Conservation (phyloP, 1,139 yeast species). For the Pichia sp. region DNA sequence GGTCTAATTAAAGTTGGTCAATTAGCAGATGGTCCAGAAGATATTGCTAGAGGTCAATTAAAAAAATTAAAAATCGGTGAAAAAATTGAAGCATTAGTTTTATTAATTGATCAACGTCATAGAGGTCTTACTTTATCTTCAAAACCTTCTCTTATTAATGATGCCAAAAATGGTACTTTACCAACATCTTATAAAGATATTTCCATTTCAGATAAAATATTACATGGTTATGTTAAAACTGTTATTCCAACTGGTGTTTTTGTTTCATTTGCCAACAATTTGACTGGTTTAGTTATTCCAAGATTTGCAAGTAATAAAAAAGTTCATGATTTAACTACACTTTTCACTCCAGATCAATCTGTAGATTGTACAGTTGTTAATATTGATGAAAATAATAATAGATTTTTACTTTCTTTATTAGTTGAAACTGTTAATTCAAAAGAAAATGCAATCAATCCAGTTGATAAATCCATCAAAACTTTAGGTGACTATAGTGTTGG, state of each 20-base stretch:
- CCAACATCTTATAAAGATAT: constrained; percentile 61
- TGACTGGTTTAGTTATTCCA: constrained; percentile 80
- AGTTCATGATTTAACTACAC: constrained; percentile 49
- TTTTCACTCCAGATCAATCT: constrained; percentile 57
- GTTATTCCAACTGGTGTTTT: constrained; percentile 76
- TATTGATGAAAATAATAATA: constrained; percentile 58
- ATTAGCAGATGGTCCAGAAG: constrained; percentile 67
- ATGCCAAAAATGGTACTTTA: constrained; percentile 47
- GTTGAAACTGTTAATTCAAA: constrained; percentile 25
- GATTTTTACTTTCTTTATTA: constrained; percentile 62
- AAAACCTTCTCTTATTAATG: constrained; percentile 62
- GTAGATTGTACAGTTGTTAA: constrained; percentile 59
- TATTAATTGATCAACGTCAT: constrained; percentile 61
- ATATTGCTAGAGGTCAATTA: constrained; percentile 58
- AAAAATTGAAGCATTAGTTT: constrained; percentile 51
- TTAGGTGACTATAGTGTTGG: constrained; percentile 57
- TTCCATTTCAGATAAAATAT: constrained; percentile 38
- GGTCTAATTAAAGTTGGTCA: constrained; percentile 77
- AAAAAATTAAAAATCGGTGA: constrained; percentile 60
- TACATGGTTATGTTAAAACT: constrained; percentile 73
- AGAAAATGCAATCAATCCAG: constrained; percentile 46
- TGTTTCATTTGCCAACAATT: constrained; percentile 71
- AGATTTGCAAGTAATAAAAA: constrained; percentile 58
- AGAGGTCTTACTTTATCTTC: constrained; percentile 57
- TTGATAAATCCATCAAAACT: constrained; percentile 45